These are phyloP conservation scores for Jaltomata sinuosa DNA, from an alignment of 257 asterid species.

Conservation along the genomic window DNA sequence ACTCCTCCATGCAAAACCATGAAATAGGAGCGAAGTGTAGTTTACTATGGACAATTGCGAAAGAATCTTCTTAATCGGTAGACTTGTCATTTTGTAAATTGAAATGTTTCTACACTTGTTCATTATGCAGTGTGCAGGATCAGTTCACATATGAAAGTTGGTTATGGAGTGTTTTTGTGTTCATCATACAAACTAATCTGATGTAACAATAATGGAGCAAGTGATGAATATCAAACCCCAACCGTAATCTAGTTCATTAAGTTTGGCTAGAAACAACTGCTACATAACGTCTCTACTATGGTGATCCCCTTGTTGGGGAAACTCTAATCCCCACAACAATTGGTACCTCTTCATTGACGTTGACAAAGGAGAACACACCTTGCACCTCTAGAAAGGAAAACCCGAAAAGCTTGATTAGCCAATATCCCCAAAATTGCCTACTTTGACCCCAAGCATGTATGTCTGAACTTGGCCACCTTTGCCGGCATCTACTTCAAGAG, in stretches of 20 bases:
- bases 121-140: not conserved
- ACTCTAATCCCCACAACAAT: not conserved
- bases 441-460: not conserved
- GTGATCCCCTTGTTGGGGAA: not conserved
- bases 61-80: not conserved
- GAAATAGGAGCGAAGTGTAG: not conserved
- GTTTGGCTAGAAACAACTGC: not conserved
- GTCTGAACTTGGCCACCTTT: not conserved
- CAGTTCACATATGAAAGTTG: not conserved
- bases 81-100: not conserved
- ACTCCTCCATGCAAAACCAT: not conserved
- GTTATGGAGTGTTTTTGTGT: not conserved
- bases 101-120: not conserved
- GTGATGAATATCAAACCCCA: not conserved
- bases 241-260: not conserved
- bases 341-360: too few species aligned
- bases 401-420: not conserved
- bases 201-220: not conserved
- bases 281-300: not conserved
- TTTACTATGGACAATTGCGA: not conserved
- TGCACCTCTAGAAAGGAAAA: not conserved
- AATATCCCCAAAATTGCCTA: not conserved
- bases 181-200: too few species aligned
- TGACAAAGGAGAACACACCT: not conserved
- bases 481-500: not conserved